Evolutionary conservation across 2,329 filamentous ascomycete genomes (phyloP).

Genomic region (Fusarium kyushuense): DNA sequence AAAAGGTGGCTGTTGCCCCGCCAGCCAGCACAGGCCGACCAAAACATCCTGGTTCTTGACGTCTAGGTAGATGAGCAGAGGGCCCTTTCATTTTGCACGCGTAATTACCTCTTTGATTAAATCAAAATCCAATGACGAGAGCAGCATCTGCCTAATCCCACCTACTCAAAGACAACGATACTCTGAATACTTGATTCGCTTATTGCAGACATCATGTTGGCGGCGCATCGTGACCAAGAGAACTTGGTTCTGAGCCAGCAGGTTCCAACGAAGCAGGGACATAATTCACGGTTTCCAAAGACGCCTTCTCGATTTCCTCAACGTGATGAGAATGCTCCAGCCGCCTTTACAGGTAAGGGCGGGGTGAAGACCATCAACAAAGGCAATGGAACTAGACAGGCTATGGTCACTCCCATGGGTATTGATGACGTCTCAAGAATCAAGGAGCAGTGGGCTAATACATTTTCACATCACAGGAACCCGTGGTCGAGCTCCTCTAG

Average conservation of each 20-base stretch:
- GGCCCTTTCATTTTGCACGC: conserved; percentile 33
- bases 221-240: conserved; percentile 85
- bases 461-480: conserved; percentile 41
- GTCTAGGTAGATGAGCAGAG: conserved; percentile 16
- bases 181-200: conserved; percentile 22
- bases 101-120: conserved; percentile 38
- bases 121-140: conserved; percentile 27
- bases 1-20: conserved; percentile 47
- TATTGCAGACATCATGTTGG: conserved; percentile 69
- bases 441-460: conserved; percentile 20
- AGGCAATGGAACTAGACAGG: conserved; percentile 61
- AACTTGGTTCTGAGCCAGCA: conserved; percentile 84
- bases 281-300: conserved; percentile 82
- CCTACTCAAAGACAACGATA: conserved; percentile 19
- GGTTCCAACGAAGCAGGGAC: conserved; percentile 78
- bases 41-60: conserved; percentile 40
- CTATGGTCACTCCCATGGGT: conserved; percentile 85
- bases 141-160: conserved; percentile 22
- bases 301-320: conserved; percentile 82
- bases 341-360: conserved; percentile 58
- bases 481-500: conserved; percentile 82
- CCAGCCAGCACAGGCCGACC: conserved; percentile 43
- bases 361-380: conserved; percentile 64
- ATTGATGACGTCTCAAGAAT: conserved; percentile 48
- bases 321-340: conserved; percentile 83